phyloP scores from a whole-genome alignment of 2,329 filamentous ascomycete genomes.

The Aspergillus quadricinctus region DNA sequence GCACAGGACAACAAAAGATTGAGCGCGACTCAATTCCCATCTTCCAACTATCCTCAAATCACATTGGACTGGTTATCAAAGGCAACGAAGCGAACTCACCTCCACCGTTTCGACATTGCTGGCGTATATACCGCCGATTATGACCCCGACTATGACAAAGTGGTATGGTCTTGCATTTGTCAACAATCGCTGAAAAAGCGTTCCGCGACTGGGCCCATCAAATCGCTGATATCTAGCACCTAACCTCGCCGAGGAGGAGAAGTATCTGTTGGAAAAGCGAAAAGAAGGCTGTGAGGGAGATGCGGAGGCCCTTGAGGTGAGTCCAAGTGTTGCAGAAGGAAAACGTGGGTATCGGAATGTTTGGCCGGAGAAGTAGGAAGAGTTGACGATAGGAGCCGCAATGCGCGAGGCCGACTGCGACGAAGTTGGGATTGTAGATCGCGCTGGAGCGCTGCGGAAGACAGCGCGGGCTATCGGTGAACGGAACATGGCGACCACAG shows the following conservation, averaged over 20 bases:
- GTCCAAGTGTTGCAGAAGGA: background rate
- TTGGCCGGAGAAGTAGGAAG: background rate
- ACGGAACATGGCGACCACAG: slow-evolving; percentile 11
- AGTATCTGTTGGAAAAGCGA: slow-evolving; percentile 3
- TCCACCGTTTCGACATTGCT: slow-evolving; percentile 56
- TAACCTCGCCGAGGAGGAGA: slow-evolving; percentile 10
- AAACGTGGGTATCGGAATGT: background rate
- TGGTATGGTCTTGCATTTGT: slow-evolving; percentile 22
- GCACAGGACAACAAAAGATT: background rate
- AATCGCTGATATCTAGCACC: slow-evolving; percentile 18
- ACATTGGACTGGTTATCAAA: background rate
- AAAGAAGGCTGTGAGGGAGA: background rate
- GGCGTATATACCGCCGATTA: slow-evolving; percentile 47
- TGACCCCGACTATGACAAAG: slow-evolving; percentile 36
- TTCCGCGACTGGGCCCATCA: slow-evolving; percentile 4
- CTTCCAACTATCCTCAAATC: background rate
- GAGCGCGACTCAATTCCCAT: background rate
- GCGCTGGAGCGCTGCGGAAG: background rate
- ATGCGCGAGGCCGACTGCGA: background rate
- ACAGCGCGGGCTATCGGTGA: slow-evolving; percentile 7
- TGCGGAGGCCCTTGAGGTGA: background rate
- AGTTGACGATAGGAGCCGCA: background rate
- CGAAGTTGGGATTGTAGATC: background rate
- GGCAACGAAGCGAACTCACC: slow-evolving; percentile 23
- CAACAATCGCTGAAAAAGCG: slow-evolving; percentile 15